These are phyloP conservation scores for Pseudogymnoascus sp. DNA, from an alignment of 2,329 filamentous ascomycete genomes.

Conservation along the genomic window DNA sequence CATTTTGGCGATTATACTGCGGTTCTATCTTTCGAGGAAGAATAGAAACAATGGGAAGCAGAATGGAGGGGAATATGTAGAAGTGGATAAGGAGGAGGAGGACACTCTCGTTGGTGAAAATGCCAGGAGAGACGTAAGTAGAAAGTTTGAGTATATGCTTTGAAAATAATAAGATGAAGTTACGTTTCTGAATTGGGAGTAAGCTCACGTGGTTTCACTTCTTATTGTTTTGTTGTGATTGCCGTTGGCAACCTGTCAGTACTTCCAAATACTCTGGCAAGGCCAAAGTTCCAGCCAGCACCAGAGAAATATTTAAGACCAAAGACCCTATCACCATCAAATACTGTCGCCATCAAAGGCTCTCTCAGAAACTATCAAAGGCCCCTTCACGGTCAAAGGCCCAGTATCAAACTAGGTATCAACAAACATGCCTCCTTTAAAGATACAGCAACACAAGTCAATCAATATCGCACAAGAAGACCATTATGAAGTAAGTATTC, in stretches of 20 bases:
- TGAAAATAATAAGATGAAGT: not conserved
- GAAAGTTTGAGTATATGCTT: constrained; percentile 4
- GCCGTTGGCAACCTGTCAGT: not conserved
- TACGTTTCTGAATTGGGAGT: not conserved
- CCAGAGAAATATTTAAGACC: not conserved
- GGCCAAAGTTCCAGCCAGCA: not conserved
- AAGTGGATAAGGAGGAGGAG: constrained; percentile 1
- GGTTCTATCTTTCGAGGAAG: constrained; percentile 25
- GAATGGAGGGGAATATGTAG: not conserved
- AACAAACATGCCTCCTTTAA: not conserved
- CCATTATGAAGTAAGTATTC: not conserved
- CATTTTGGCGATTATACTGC: constrained; percentile 33
- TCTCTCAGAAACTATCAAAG: not conserved
- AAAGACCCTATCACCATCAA: not conserved
- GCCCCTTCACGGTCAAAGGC: not conserved
- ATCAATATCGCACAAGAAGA: not conserved
- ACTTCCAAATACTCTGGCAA: not conserved
- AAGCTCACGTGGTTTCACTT: not conserved
- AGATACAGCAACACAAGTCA: not conserved
- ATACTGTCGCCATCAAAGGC: not conserved
- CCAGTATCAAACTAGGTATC: not conserved
- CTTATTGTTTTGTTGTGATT: not conserved
- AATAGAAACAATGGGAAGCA: constrained; percentile 17
- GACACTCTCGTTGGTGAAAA: not conserved
- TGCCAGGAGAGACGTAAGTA: not conserved